Evolutionary conservation across 495 filamentous ascomycete species (phyloP), one percentile per base, ranked within the genome.

Genomic region (Choiromyces venosus): DNA sequence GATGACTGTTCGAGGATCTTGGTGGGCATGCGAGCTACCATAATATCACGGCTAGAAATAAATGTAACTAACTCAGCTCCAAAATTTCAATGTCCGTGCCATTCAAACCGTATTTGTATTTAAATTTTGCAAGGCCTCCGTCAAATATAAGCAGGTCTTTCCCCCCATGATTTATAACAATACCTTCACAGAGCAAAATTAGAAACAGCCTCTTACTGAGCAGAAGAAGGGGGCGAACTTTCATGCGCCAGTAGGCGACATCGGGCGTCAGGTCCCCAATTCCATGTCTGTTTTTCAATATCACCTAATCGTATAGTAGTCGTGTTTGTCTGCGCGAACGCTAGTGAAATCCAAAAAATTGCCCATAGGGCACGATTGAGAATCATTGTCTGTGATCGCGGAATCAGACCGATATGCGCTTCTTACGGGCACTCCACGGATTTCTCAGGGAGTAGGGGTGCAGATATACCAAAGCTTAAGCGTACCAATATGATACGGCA

Each of bases 1-100:
- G 19, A 67, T 56, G 7, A 74, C 66, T 38, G 73, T 75, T 71
- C 73, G 73, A 29, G 71, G 65, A 65, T 75, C 73, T 75, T n/a
- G 18, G 38, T 33, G 10, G 21, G 19, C 14, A 64, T 42, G 19
- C 42, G 36, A 74, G 33, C 14, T 21, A 19, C 35, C 5, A 4
- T 42, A 37, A 40, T 19, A 67, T 38, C 9, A 56, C 0, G 3
- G 25, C 7, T 38, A 37, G 19, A 8, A 5, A 19, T 18, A 46
- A 36, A 69, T 42, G 19, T 10, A n/a, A 75, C 73, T 33, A 5
- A 75, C 73, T 75, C 21, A 75, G 25, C 12, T 75, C 73, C 4
- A 75, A 29, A 64, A 75, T 14, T 18, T 73, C 66, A 7, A 39
- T 12, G 8, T 35, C 14, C 2, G 37, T 38, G 18, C 73, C 39